Conservation (phyloP, 495 filamentous ascomycete genomes). For the Polyplosphaeria fusca region DNA sequence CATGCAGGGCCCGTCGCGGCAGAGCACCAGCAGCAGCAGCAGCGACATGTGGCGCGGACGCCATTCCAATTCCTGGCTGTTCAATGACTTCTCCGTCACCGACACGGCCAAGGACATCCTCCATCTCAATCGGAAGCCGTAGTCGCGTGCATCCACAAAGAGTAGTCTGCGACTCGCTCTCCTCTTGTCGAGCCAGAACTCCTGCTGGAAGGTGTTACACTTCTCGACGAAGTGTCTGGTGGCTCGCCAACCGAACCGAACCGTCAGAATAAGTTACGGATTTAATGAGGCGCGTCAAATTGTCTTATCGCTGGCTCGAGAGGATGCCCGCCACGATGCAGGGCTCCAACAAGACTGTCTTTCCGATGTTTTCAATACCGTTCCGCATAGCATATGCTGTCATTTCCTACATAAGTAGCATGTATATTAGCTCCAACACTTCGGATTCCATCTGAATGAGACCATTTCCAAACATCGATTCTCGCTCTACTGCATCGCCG, state of each 20-base stretch:
- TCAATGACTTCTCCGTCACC: slow-evolving; percentile 34
- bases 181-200: slow-evolving; percentile 10
- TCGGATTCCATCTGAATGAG: neutral
- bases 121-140: slow-evolving; percentile 22
- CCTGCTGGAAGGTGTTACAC: slow-evolving; percentile 18
- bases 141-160: neutral
- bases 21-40: slow-evolving; percentile 20
- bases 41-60: slow-evolving; percentile 33
- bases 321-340: slow-evolving; percentile 2
- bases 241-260: slow-evolving; percentile 8
- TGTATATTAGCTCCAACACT: neutral
- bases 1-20: slow-evolving; percentile 9
- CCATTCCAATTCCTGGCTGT: slow-evolving; percentile 35
- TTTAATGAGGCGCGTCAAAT: slow-evolving; percentile 2
- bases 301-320: slow-evolving; percentile 23
- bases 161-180: slow-evolving; percentile 22
- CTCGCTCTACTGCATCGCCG: too few species aligned
- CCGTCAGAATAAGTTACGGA: slow-evolving; percentile 4
- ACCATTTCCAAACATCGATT: too few species aligned
- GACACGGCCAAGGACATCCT: slow-evolving; percentile 28
- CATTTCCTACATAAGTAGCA: too few species aligned
- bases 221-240: slow-evolving; percentile 24
- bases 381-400: slow-evolving; percentile 6
- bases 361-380: neutral
- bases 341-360: neutral